Base-by-base conservation (phyloP, 805 yeast genomes). In the Saccharomycopsis malanga region DNA sequence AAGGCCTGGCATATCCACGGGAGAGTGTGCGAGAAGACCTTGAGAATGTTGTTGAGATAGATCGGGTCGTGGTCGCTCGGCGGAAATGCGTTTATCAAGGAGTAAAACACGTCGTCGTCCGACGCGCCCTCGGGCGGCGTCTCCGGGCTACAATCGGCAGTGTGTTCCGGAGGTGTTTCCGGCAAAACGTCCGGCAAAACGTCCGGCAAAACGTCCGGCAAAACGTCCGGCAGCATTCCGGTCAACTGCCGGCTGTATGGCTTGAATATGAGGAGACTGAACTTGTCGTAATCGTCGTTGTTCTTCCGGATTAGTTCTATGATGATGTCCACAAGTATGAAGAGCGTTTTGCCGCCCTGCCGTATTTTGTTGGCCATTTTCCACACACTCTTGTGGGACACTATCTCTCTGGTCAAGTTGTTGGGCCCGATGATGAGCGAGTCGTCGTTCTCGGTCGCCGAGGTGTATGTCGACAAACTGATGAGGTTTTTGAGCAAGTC, bases 51-150 rank as follows among this genome's bases (percentile, higher is more conserved):
- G 2, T 98, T 98, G 45, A 93, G 67, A 61, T 87, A 93, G 23
- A 93, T 84, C 3, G 97, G 95, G 63, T 93, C 98, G 52, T 96
- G 73, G 36, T 91, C 81, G n/a, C 83, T 80, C 4, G 98, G 98
- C 4, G 97, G 97, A 58, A 88, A 93, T 22, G 88, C 80, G 49
- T 88, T 94, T 53, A 85, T 52, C 3, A 66, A 58, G 30, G 66
- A 59, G 17, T 42, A 20, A 22, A 48, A 48, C 18, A 41, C 47
- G 5, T 37, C 37, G 53, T 68, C 68, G 12, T n/a, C 27, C 18
- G 27, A 22, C 3, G 25, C 9, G 15, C 20, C 42, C 12, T 14
- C n/a, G 12, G 21, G 37, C 4, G 3, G 5, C 12, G 18, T 21
- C 21, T 27, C 21, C 15, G 9, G 5, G 9, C 18, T 32, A 21